These are phyloP conservation scores for Exophiala calicioides DNA, from an alignment of 2,329 filamentous ascomycete genomes.

Conservation along the genomic window DNA sequence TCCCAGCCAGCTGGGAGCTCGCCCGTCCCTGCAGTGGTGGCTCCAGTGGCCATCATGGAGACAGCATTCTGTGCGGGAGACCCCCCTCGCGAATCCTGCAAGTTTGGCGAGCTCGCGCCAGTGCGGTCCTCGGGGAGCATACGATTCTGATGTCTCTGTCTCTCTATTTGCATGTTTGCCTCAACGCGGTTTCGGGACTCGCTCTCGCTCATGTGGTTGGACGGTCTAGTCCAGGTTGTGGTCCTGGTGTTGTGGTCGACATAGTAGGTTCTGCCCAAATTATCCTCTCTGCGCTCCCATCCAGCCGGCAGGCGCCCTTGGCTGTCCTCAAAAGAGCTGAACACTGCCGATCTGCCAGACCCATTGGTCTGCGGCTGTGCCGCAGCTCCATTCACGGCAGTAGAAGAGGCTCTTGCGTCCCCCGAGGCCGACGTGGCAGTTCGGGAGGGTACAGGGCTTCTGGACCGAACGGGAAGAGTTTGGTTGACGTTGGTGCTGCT, in stretches of 20 bases:
- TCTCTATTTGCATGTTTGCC: constrained; percentile 88
- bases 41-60: constrained; percentile 92
- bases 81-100: constrained; percentile 54
- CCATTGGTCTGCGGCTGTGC: constrained; percentile 37
- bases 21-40: constrained; percentile 85
- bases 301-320: constrained; percentile 88
- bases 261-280: constrained; percentile 92
- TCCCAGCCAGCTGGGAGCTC: constrained; percentile 97
- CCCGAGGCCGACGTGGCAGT: constrained; percentile 34
- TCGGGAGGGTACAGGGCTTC: constrained; percentile 35
- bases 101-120: constrained; percentile 84
- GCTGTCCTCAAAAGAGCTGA: constrained; percentile 95
- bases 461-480: constrained; percentile 31
- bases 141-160: constrained; percentile 89
- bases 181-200: constrained; percentile 79
- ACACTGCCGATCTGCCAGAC: constrained; percentile 53
- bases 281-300: constrained; percentile 95
- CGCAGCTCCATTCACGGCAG: constrained; percentile 42
- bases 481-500: constrained; percentile 23
- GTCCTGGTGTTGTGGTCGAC: constrained; percentile 97
- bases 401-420: constrained; percentile 26
- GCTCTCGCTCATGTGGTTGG: constrained; percentile 72
- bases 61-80: constrained; percentile 53
- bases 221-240: constrained; percentile 92
- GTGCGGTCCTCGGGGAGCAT: constrained; percentile 95